Evolutionary conservation across 305 asterid species (phyloP).

Genomic region (Fraxinus baroniana): DNA sequence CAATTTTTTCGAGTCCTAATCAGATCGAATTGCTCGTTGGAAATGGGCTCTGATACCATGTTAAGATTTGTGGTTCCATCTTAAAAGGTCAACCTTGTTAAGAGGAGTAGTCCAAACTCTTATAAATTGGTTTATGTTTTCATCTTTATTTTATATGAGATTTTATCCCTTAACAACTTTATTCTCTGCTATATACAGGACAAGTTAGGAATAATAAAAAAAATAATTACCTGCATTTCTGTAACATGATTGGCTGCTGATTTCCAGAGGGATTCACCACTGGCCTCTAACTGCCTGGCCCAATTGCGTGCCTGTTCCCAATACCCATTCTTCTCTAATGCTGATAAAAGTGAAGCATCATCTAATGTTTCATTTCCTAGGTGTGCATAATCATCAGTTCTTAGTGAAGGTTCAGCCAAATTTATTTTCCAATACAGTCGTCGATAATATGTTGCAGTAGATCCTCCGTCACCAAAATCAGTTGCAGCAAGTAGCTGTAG

Average conservation of each 20-base stretch:
- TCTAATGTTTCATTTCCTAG: constrained; percentile 80
- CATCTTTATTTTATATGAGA: too few relatives aligned
- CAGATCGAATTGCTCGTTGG: too few relatives aligned
- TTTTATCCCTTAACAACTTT: too few relatives aligned
- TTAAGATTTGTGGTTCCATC: too few relatives aligned
- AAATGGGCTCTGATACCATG: too few relatives aligned
- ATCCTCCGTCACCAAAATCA: constrained; percentile 93
- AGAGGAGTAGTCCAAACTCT: too few relatives aligned
- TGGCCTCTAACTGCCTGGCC: constrained; percentile 90
- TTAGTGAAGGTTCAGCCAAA: constrained; percentile 90
- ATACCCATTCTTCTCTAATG: constrained; percentile 73
- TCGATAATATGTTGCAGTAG: constrained; percentile 65
- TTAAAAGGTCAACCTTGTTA: too few relatives aligned
- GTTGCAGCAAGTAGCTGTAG: constrained; percentile 82
- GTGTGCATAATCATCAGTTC: constrained; percentile 78
- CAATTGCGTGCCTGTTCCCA: constrained; percentile 99
- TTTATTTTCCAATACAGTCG: constrained; percentile 82
- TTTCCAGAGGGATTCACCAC: constrained; percentile 84
- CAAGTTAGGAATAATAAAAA: background rate
- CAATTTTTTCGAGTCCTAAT: too few relatives aligned
- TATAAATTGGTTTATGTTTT: too few relatives aligned
- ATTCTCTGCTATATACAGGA: background rate
- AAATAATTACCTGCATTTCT: constrained; percentile 75
- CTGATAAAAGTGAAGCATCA: constrained; percentile 79
- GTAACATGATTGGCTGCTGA: constrained; percentile 88